These are phyloP conservation scores for Suillus occidentalis DNA, from an alignment of 768 basidiomycete genomes.

Conservation along the genomic window DNA sequence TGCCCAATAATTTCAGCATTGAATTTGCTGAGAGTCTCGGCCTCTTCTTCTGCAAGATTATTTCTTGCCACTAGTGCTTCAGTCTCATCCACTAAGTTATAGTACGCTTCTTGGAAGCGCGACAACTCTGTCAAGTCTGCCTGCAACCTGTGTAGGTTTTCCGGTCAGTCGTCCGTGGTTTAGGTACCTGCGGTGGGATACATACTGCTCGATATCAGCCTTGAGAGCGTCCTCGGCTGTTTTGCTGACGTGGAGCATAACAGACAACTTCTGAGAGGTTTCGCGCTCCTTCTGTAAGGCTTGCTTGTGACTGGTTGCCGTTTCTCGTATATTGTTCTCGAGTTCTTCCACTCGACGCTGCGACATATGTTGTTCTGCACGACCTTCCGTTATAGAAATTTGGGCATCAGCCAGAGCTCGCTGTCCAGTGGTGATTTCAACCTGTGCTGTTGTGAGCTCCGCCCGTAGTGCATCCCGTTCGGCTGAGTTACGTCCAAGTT, in stretches of 20 bases:
- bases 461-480: constrained; percentile 43
- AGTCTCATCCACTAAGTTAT: constrained; percentile 61
- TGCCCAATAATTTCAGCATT: constrained; percentile 88
- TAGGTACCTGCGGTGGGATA: constrained; percentile 15
- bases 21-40: constrained; percentile 69
- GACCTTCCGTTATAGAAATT: constrained; percentile 17
- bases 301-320: constrained; percentile 34
- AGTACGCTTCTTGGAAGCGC: constrained; percentile 72
- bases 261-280: constrained; percentile 45
- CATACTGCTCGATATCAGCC: constrained; percentile 68
- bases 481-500: constrained; percentile 42
- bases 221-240: constrained; percentile 68
- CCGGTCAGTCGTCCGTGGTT: constrained; percentile 32
- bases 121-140: constrained; percentile 59
- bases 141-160: constrained; percentile 33
- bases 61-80: constrained; percentile 66
- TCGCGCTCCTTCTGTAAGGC: constrained; percentile 49
- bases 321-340: constrained; percentile 31
- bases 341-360: constrained; percentile 26
- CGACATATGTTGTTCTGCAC: constrained; percentile 23
- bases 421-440: constrained; percentile 34
- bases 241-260: constrained; percentile 53
- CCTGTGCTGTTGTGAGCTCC: constrained; percentile 40
- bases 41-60: constrained; percentile 78
- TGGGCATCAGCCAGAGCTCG: constrained; percentile 23